phyloP scores from a whole-genome alignment of 2,329 filamentous ascomycete species.

The Paracamarosporium sp. region DNA sequence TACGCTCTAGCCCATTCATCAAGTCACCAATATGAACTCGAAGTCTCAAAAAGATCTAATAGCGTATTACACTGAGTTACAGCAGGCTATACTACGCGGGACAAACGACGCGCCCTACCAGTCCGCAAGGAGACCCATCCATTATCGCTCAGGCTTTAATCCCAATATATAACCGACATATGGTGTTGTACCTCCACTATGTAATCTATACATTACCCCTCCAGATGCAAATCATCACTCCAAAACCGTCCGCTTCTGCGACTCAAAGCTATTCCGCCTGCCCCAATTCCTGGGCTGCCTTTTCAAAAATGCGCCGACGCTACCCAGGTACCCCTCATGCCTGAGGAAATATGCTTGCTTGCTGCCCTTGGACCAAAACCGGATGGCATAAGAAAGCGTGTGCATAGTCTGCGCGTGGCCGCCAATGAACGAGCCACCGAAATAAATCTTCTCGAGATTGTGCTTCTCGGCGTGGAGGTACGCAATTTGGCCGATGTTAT shows the following conservation, averaged over 20 bases:
- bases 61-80: too few species aligned
- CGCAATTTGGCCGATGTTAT: slow-evolving; percentile 98
- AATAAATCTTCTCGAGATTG: slow-evolving; percentile 90
- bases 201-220: not conserved
- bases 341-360: slow-evolving; percentile 96
- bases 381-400: slow-evolving; percentile 93
- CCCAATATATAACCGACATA: too few species aligned
- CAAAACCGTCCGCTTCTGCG: slow-evolving; percentile 10
- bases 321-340: slow-evolving; percentile 93
- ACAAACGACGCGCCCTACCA: too few species aligned
- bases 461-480: slow-evolving; percentile 98
- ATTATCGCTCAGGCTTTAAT: too few species aligned
- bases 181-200: not conserved
- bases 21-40: too few species aligned
- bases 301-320: slow-evolving; percentile 93
- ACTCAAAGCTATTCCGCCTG: slow-evolving; percentile 76
- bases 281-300: slow-evolving; percentile 92
- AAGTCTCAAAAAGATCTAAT: too few species aligned
- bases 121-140: too few species aligned
- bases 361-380: slow-evolving; percentile 92
- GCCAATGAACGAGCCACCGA: slow-evolving; percentile 95
- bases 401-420: slow-evolving; percentile 98
- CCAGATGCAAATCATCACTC: not conserved
- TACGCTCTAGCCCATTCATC: too few species aligned
- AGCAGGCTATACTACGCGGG: too few species aligned